Evolutionary conservation across 2,329 filamentous ascomycete genomes (phyloP), one percentile per base, ranked within the genome.

Genomic region (Dothideomycetes sp.): DNA sequence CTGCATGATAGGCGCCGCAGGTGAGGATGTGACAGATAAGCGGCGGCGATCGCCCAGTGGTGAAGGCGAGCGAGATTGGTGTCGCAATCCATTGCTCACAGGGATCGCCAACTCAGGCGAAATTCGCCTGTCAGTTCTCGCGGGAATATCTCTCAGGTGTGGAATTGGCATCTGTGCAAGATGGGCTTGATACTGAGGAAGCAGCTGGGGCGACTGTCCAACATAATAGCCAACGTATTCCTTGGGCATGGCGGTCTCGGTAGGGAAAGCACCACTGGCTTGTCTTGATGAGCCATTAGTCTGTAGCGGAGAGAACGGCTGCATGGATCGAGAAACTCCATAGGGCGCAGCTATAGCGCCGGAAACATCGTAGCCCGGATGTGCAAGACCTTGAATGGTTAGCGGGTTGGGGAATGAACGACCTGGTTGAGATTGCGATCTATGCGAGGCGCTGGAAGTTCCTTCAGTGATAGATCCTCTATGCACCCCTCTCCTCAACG

Each of bases 181-280:
- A 13, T 43, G 43, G 6, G 44, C 39, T 13, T 52, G 46, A 40
- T 53, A 56, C 33, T 58, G 57, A 16, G 58, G 58, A 12, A 58
- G 52, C 34, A 61, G 53, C 43, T 59, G 57, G 8, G 61, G 56
- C 32, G 67, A 64, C 18, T 69, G 64, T 9, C 60, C 62, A 31
- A 70, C 56, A 43, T 64, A 68, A 49, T 71, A 71, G 3, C 68
- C 68, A 10, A 69, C 57, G 47, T 70, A 71, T 45, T 71, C 68
- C 49, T 70, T 70, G 1, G 67, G 64, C 34, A 63, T 60, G 9
- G 59, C 58, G 39, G 55, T 57, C 11, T 60, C 56, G 12, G 31
- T 36, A 45, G 23, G 43, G 30, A 39, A 51, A 4, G 31, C 46
- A 10, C 28, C 24, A 17, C 33, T 35, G 20, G 34, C 12, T 37